phyloP scores from a whole-genome alignment of 805 yeast genomes.

The Candida verbasci region DNA sequence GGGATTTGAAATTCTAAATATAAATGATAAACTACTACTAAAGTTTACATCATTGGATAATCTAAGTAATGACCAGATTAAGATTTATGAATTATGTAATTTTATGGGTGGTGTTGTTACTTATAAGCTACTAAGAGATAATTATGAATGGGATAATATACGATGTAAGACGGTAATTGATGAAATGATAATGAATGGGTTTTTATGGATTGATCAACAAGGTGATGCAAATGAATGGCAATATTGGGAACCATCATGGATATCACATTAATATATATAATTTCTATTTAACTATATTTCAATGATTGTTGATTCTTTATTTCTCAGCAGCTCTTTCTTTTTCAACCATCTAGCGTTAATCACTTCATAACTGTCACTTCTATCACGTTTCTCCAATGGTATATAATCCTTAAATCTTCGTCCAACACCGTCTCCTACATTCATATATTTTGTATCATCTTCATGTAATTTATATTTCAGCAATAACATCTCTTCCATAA shows the following conservation, averaged over 20 bases:
- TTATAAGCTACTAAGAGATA: conserved; percentile 59
- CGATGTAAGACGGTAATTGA: conserved; percentile 63
- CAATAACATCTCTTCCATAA: conserved; percentile 30
- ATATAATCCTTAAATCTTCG: conserved; percentile 52
- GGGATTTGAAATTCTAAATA: conserved; percentile 60
- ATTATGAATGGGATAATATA: conserved; percentile 66
- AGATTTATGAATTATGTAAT: conserved; percentile 70
- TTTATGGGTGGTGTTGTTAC: conserved; percentile 72
- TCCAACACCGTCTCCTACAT: conserved; percentile 79
- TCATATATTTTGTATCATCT: conserved; percentile 27
- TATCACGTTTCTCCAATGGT: conserved; percentile 52
- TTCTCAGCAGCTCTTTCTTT: conserved; percentile 23
- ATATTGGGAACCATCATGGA: conserved; percentile 80
- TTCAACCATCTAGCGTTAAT: conserved; percentile 60
- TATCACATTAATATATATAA: conserved; percentile 27
- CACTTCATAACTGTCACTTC: conserved; percentile 60
- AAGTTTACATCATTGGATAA: conserved; percentile 27
- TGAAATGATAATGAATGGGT: conserved; percentile 77
- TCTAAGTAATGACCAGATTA: conserved; percentile 56
- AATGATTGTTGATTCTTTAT: not conserved
- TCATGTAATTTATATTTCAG: not conserved
- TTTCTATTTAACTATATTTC: too few relatives aligned
- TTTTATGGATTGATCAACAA: conserved; percentile 75
- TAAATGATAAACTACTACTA: conserved; percentile 54
- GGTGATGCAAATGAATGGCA: conserved; percentile 40